Base-by-base conservation (phyloP, 139 green algal species). In the Picochlorum sp. region DNA sequence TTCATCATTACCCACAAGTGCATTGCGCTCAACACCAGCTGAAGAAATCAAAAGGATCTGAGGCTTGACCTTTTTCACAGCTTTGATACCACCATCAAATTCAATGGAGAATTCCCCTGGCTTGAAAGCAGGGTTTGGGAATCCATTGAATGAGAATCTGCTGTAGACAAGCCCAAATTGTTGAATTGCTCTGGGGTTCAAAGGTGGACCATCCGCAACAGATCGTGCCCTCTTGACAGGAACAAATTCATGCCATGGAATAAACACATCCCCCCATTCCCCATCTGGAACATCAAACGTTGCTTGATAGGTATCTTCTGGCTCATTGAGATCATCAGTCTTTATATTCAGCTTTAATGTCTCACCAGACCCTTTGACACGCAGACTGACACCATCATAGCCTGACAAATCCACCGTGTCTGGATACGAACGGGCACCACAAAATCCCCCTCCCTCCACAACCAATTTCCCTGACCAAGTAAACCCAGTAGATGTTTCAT, bases 271-370 rank as follows among this genome's bases (percentile, higher is more conserved):
- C 8, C 63, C 66, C 84, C 81, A 92, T 52, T 86, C 78, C 24
- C 82, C 83, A 46, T 57, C 56, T 37, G 57, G 20, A 0, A 82
- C 90, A 66, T 92, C 85, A 72, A 95, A 94, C 18, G 78, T 84
- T 20, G 84, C 77, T 66, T 95, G 88, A 77, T 94, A 96, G 7
- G 82, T 89, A 49, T 68, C 70, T 68, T 92, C 87, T 5, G 89
- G 86, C 5, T 64, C 65, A 38, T 72, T 72, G 63, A 89, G 79
- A 50, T 83, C 76, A 3, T 74, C 74, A 66, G 89, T 95, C 71
- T 93, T 95, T 58, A 96, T 81, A 81, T 94, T 95, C 49, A 95
- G 56, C 74, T 95, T 96, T 74, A 87, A 92, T 23, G 78, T 93
- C 58, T 88, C 74, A 18, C 86, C 87, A 37, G 89, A 82, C 0